A percentile compares a stretch with the other conserved stretches of the same genome.
Conservation (phyloP, 2,329 filamentous ascomycete species). For the Talaromyces sp. region DNA sequence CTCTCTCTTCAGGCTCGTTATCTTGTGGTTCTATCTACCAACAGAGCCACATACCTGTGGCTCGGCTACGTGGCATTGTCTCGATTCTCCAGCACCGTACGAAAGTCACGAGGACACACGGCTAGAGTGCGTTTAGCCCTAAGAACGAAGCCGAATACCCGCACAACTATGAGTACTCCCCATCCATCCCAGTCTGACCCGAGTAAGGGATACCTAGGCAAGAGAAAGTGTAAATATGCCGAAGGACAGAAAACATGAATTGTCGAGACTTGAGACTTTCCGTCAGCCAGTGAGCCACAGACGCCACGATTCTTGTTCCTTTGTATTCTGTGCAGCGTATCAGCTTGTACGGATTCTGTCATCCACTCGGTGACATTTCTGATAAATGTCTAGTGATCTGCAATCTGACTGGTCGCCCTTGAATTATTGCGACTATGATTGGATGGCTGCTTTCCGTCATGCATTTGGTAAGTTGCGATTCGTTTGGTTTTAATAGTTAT, state of each 20-base stretch:
- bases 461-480: neutral
- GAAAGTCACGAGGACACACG: neutral
- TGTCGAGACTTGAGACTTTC: neutral
- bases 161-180: neutral
- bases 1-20: neutral
- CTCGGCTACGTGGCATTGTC: slow-evolving; percentile 3
- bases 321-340: neutral
- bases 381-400: slow-evolving; percentile 7
- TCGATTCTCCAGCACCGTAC: neutral
- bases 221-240: neutral
- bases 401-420: slow-evolving; percentile 17
- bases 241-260: neutral
- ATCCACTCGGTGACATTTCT: slow-evolving; percentile 2
- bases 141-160: neutral
- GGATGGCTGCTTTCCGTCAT: neutral
- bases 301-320: neutral
- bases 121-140: neutral
- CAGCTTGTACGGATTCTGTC: neutral
- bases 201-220: neutral
- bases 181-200: neutral
- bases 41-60: neutral
- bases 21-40: neutral
- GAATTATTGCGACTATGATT: slow-evolving; percentile 16
- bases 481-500: neutral
- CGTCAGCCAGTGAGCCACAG: neutral